phyloP scores from a whole-genome alignment of 345 rosid genomes.

The Eutrema heterophyllum region DNA sequence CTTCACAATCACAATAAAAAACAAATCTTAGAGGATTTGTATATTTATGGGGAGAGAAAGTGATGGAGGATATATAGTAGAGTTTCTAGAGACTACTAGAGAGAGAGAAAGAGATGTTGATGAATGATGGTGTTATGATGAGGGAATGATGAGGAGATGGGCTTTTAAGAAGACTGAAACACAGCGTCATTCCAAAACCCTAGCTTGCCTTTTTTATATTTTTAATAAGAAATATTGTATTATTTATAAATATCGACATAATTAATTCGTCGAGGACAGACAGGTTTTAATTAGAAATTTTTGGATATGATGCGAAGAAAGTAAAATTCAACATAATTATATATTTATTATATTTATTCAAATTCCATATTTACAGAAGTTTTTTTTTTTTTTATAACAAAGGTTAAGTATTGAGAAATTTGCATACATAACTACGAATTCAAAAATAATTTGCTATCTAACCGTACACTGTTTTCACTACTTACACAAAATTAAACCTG shows the following conservation, averaged over 20 bases:
- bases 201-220: not conserved
- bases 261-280: not conserved
- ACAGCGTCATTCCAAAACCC: slow-evolving; percentile 12
- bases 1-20: slow-evolving; percentile 16
- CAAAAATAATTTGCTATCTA: no score
- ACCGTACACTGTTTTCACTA: no score
- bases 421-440: no score
- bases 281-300: not conserved
- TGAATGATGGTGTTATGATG: slow-evolving; percentile 27
- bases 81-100: not conserved
- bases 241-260: not conserved
- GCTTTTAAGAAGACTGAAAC: slow-evolving; percentile 8
- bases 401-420: no score
- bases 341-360: not conserved
- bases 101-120: slow-evolving; percentile 1
- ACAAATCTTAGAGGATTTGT: not conserved
- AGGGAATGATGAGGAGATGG: slow-evolving; percentile 18
- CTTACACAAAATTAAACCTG: no score
- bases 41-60: not conserved
- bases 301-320: not conserved
- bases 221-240: not conserved
- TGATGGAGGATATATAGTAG: not conserved
- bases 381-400: no score
- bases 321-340: not conserved
- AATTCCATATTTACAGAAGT: not conserved